phyloP scores from a whole-genome alignment of 345 rosid genomes.

The Leavenworthia alabamica region DNA sequence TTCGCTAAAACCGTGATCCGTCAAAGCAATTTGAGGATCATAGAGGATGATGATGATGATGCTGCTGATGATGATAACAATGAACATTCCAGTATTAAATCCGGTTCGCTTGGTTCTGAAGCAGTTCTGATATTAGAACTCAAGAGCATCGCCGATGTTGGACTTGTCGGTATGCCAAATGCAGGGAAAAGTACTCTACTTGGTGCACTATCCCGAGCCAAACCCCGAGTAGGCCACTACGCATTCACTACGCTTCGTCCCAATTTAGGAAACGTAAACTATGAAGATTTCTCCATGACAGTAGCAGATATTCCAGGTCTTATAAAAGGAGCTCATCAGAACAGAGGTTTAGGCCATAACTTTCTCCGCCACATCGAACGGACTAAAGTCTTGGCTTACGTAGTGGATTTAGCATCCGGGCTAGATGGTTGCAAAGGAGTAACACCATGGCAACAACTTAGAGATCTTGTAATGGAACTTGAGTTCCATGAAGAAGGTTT shows the following conservation, averaged over 20 bases:
- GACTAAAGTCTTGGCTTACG: conserved; percentile 88
- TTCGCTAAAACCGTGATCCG: conserved; percentile 10
- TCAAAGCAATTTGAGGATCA: background rate
- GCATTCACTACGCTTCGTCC: conserved; percentile 91
- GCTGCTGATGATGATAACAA: conserved; percentile 32
- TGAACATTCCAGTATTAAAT: conserved; percentile 32
- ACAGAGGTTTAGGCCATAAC: conserved; percentile 85
- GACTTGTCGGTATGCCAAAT: conserved; percentile 96
- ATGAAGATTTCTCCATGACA: conserved; percentile 70
- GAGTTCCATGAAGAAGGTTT: conserved; percentile 81
- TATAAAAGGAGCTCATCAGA: conserved; percentile 78
- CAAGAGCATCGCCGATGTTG: conserved; percentile 94
- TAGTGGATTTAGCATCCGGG: conserved; percentile 75
- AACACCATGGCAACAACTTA: conserved; percentile 80
- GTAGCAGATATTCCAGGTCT: conserved; percentile 97
- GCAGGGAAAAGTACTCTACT: conserved; percentile 94
- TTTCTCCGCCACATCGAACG: conserved; percentile 89
- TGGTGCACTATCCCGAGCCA: conserved; percentile 79
- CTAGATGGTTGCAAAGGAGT: conserved; percentile 63
- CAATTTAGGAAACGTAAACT: conserved; percentile 73
- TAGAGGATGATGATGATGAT: conserved; percentile 27
- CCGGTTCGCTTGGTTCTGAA: conserved; percentile 63
- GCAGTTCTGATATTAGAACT: conserved; percentile 64
- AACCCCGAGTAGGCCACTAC: conserved; percentile 73
- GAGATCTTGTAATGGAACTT: conserved; percentile 69